Conservation (phyloP, 2,329 filamentous ascomycete species). For the Nothophoma quercina region DNA sequence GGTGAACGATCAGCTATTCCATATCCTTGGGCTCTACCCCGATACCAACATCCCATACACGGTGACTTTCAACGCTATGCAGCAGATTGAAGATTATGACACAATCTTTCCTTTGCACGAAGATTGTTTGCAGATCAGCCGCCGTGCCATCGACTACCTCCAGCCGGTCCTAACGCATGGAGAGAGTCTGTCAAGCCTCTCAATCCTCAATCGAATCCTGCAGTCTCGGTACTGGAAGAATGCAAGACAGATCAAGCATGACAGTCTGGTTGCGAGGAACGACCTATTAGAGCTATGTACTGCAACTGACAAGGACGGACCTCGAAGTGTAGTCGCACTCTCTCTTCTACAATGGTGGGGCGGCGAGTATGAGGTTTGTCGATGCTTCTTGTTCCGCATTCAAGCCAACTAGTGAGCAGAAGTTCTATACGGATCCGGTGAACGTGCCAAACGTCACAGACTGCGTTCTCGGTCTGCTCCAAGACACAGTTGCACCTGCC, state of each 20-base stretch:
- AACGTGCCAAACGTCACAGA: conserved; percentile 14
- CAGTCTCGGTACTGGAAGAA: conserved; percentile 17
- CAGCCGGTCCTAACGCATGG: not conserved
- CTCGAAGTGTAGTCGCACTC: conserved; percentile 29
- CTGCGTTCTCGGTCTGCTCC: conserved; percentile 21
- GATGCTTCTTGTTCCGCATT: not conserved
- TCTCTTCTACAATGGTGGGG: conserved; percentile 36
- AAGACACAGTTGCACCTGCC: conserved; percentile 10
- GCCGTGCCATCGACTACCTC: conserved; percentile 23
- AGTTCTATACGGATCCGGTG: conserved; percentile 33
- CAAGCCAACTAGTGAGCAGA: conserved; percentile 18
- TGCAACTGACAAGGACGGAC: conserved; percentile 19
- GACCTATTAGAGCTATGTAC: conserved; percentile 31
- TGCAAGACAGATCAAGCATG: not conserved
- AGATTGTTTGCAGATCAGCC: conserved; percentile 31
- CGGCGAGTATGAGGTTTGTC: conserved; percentile 31
- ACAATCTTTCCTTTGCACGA: conserved; percentile 37
- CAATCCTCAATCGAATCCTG: conserved; percentile 21
- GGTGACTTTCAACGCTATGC: conserved; percentile 25
- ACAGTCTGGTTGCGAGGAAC: conserved; percentile 9
- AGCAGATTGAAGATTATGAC: conserved; percentile 16
- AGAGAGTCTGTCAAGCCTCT: conserved; percentile 7
- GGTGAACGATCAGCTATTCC: conserved; percentile 24
- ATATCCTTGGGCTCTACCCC: conserved; percentile 19
- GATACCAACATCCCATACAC: conserved; percentile 8